phyloP scores from a whole-genome alignment of 1,139 yeast genomes.

The Hyphopichia pseudoburtonii region DNA sequence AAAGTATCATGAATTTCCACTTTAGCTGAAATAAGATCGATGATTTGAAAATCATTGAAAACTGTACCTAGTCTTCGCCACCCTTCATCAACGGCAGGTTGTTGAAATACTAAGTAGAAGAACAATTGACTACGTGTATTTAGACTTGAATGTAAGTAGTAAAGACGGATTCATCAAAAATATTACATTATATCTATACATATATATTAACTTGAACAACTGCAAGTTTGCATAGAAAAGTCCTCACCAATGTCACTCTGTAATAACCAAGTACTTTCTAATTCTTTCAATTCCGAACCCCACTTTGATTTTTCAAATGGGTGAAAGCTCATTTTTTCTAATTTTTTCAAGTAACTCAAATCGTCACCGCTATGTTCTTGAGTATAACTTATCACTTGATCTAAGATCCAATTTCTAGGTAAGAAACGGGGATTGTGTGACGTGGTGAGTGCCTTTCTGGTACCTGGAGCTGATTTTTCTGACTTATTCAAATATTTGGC shows the following conservation, averaged over 20 bases:
- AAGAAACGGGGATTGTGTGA: constrained; percentile 72
- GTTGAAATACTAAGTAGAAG: too few relatives aligned
- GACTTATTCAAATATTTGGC: constrained; percentile 36
- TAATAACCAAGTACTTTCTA: constrained; percentile 55
- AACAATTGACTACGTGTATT: too few relatives aligned
- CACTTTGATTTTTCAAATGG: constrained; percentile 62
- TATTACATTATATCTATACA: background rate
- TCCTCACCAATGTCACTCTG: constrained; percentile 47
- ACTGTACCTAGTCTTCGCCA: too few relatives aligned
- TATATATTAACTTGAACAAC: constrained; percentile 62
- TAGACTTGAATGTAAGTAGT: too few relatives aligned
- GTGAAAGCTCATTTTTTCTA: constrained; percentile 60
- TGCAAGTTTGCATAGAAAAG: constrained; percentile 60
- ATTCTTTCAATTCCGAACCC: constrained; percentile 62
- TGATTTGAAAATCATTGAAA: too few relatives aligned
- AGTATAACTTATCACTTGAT: constrained; percentile 67
- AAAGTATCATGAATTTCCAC: background rate
- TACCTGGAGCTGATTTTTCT: constrained; percentile 21
- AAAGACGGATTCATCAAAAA: too few relatives aligned
- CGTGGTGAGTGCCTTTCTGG: constrained; percentile 40
- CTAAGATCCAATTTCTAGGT: constrained; percentile 84
- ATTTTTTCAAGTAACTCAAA: constrained; percentile 45
- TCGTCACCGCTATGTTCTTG: constrained; percentile 38
- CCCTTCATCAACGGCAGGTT: too few relatives aligned
- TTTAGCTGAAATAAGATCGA: background rate